A percentile compares a stretch with the other conserved stretches of the same genome.
Evolutionary conservation across 1,139 yeast species (phyloP).

Genomic region (Zhuliangozyma parablackwelliae): DNA sequence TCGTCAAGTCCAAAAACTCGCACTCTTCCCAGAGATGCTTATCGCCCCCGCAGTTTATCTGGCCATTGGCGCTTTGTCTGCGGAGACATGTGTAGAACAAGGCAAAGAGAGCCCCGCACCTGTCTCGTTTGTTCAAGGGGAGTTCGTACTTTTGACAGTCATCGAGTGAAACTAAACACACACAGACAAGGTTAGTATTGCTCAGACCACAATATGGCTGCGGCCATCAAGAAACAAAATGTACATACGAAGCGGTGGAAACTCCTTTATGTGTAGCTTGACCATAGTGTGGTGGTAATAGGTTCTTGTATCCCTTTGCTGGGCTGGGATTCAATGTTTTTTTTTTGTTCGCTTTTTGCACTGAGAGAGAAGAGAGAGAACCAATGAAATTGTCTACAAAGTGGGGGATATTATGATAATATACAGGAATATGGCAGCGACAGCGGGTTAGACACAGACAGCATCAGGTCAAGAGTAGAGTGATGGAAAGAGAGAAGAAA

Average conservation of each 20-base stretch:
- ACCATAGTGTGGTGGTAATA: neutral
- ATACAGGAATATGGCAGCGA: conserved; percentile 7
- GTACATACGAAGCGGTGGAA: conserved; percentile 51
- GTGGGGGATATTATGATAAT: conserved; percentile 5
- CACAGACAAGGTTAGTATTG: conserved; percentile 1
- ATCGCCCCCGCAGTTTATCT: conserved; percentile 66
- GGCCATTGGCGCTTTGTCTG: conserved; percentile 44
- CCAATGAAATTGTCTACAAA: conserved; percentile 13
- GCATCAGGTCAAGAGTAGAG: no score
- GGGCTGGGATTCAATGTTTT: neutral
- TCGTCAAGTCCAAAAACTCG: conserved; percentile 75
- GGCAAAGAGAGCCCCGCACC: conserved; percentile 78
- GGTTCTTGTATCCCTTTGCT: neutral
- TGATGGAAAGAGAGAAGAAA: no score
- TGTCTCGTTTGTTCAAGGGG: conserved; percentile 79
- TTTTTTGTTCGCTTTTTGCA: conserved; percentile 2
- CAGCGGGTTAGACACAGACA: neutral
- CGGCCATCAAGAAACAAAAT: neutral
- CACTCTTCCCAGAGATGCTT: conserved; percentile 86
- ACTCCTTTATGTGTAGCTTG: conserved; percentile 27
- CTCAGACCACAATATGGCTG: neutral
- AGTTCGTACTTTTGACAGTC: conserved; percentile 80
- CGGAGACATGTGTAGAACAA: conserved; percentile 45
- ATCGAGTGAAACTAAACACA: conserved; percentile 61
- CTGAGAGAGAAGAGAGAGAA: neutral